Evolutionary conservation across 2,329 filamentous ascomycete species (phyloP).

Genomic region (Paracorniculantispora psalliotae): DNA sequence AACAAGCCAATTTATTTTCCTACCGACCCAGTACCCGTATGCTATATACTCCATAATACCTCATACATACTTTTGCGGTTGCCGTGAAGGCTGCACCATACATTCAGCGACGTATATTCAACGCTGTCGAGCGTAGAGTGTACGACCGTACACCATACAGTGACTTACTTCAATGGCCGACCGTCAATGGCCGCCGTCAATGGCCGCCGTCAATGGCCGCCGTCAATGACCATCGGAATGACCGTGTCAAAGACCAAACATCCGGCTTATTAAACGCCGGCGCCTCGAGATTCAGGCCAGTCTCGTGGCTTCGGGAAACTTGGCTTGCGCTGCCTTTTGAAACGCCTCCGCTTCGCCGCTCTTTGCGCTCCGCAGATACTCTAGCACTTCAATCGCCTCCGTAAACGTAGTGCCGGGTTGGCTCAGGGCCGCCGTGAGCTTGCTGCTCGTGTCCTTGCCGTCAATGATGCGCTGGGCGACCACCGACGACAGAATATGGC

Average conservation of each 20-base stretch:
- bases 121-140: no score
- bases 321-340: slow-evolving; percentile 42
- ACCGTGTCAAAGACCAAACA: no score
- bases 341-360: slow-evolving; percentile 45
- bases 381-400: slow-evolving; percentile 47
- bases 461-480: slow-evolving; percentile 55
- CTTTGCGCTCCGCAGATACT: slow-evolving; percentile 43
- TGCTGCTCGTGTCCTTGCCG: slow-evolving; percentile 52
- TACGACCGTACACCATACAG: no score
- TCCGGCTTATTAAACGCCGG: background rate
- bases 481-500: slow-evolving; percentile 60
- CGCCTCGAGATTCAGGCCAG: slow-evolving; percentile 27
- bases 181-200: no score
- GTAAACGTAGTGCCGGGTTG: slow-evolving; percentile 45
- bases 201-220: no score
- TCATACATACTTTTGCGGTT: background rate
- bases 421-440: slow-evolving; percentile 55
- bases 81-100: no score
- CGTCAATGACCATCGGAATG: no score
- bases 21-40: background rate
- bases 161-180: no score
- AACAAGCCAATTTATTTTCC: slow-evolving; percentile 1
- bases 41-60: background rate
- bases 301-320: slow-evolving; percentile 47
- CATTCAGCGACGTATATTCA: no score